Evolutionary conservation across 78 protist genomes (phyloP), one percentile per base, ranked within the genome.

Genomic region (Cavenderia fasciculata): DNA sequence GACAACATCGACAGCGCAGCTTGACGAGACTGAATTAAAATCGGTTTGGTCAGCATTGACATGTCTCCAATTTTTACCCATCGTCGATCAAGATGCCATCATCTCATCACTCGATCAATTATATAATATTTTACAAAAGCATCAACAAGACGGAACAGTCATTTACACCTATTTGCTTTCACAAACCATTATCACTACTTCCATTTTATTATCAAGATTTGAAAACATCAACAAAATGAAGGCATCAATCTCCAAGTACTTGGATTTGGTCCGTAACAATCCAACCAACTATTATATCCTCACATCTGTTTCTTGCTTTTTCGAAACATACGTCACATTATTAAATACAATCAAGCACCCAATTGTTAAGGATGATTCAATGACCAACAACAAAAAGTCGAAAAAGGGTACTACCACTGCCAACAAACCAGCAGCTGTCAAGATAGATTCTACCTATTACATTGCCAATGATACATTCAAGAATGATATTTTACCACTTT

Each of bases 261-360:
- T 82, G 4, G 41, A 49, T 5, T 21, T 82, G 25, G 23, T 82
- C 4, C 56, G 62, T 25, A 23, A 25, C 16, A 31, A 34, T 6
- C 69, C 51, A 52, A 38, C 34, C 2, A 52, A 68, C 49, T 43
- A 51, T 16, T 54, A 68, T 57, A 57, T 82, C 14, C 19, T 82
- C 6, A 61, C 65, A 19, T 31, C 61, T 10, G 4, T 71, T 5
- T 52, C 90, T 10, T 68, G 65, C 21, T 82, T 68, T 68, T 68
- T 82, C 19, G 71, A 82, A 38, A 25, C n/a, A n/a, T n/a, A n/a
- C n/a, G n/a, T n/a, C n/a, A n/a, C n/a, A n/a, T n/a, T n/a, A n/a
- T n/a, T n/a, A n/a, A n/a, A n/a, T n/a, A n/a, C n/a, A n/a, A 71
- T 36, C 66, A 54, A 52, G 21, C 2, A n/a, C n/a, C n/a, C n/a